phyloP scores from a whole-genome alignment of 495 filamentous ascomycete species.

The Corynascus novoguineensis region DNA sequence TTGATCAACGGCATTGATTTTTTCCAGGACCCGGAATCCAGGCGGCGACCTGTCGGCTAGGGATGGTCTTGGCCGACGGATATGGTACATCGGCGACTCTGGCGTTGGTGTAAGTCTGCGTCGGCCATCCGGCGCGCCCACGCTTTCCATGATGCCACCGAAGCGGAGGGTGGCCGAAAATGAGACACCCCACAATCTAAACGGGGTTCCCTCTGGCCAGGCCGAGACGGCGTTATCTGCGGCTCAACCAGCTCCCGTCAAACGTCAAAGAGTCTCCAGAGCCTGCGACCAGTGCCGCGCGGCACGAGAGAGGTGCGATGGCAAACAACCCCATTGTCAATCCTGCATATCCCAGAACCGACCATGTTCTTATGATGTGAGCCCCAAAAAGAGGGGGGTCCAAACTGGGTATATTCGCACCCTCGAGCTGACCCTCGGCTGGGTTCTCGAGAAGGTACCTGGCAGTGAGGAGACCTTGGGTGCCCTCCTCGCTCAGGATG shows the following conservation, averaged over 20 bases:
- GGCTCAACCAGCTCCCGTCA: constrained; percentile 19
- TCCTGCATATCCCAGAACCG: constrained; percentile 57
- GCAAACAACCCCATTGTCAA: constrained; percentile 54
- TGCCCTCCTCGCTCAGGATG: constrained; percentile 26
- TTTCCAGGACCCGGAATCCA: neutral
- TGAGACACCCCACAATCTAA: constrained; percentile 6
- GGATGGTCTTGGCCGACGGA: constrained; percentile 6
- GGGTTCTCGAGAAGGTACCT: constrained; percentile 31
- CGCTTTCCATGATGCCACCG: constrained; percentile 18
- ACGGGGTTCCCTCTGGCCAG: neutral
- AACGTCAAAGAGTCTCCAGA: constrained; percentile 59
- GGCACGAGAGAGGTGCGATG: constrained; percentile 63
- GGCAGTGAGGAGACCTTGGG: constrained; percentile 29
- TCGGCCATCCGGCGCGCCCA: neutral
- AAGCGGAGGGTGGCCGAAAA: constrained; percentile 21
- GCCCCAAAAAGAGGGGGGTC: constrained; percentile 66
- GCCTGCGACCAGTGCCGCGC: constrained; percentile 65
- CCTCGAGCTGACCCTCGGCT: constrained; percentile 48
- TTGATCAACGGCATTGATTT: neutral
- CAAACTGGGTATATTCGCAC: constrained; percentile 60
- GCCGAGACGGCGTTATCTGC: neutral
- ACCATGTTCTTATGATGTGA: constrained; percentile 61
- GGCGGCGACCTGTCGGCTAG: neutral
- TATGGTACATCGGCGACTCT: constrained; percentile 3
- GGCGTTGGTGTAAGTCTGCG: constrained; percentile 4